Conservation (phyloP, 1,139 yeast genomes). For the Blastobotrys petasosporus region DNA sequence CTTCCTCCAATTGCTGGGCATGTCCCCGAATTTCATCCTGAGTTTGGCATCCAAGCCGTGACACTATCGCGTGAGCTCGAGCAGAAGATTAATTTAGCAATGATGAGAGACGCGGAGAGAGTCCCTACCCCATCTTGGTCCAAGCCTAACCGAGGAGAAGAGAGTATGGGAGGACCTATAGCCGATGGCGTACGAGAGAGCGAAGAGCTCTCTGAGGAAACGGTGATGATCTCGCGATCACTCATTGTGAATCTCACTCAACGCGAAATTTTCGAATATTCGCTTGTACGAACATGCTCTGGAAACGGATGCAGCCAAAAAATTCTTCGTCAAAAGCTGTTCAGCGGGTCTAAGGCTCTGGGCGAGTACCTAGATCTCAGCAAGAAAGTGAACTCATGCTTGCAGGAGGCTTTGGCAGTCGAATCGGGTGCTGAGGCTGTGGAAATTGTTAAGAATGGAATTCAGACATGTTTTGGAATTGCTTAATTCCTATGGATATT, state of each 20-base stretch:
- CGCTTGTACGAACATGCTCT: constrained; percentile 7
- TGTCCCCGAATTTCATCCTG: constrained; percentile 28
- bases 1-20: constrained; percentile 29
- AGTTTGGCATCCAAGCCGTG: constrained; percentile 27
- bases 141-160: neutral
- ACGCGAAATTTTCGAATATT: constrained; percentile 10
- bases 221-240: constrained; percentile 9
- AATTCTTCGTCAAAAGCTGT: constrained; percentile 15
- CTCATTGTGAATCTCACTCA: constrained; percentile 10
- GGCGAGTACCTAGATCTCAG: constrained; percentile 1
- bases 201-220: neutral
- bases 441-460: constrained; percentile 3
- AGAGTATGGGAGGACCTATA: neutral
- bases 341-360: neutral
- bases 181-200: neutral
- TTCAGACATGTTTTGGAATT: constrained; percentile 9
- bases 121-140: constrained; percentile 8
- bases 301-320: constrained; percentile 11
- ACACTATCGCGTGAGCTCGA: constrained; percentile 24
- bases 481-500: no score
- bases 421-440: constrained; percentile 2
- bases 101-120: constrained; percentile 22
- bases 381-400: constrained; percentile 1
- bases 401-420: neutral
- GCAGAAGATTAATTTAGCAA: constrained; percentile 21